These are phyloP conservation scores for Elongisporangium undulatum DNA, from an alignment of 352 stramenopile species.

Conservation along the genomic window DNA sequence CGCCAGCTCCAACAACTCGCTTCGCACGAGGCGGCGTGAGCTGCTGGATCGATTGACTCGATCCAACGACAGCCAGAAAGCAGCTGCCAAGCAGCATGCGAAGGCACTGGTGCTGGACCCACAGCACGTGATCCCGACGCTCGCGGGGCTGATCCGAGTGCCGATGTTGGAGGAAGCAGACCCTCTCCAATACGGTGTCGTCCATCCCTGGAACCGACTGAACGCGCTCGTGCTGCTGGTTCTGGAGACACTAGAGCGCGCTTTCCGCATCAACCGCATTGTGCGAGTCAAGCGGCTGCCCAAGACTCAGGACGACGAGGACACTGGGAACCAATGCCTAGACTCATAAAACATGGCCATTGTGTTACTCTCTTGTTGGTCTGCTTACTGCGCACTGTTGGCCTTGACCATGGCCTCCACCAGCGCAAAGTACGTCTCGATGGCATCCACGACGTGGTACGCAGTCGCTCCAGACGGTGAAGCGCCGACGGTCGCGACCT, in stretches of 20 bases:
- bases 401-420: slow-evolving; percentile 20
- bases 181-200: slow-evolving; percentile 21
- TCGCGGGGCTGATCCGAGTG: slow-evolving; percentile 25
- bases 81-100: not conserved
- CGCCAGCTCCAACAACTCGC: not conserved
- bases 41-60: slow-evolving; percentile 15
- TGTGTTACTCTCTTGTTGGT: not conserved
- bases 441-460: slow-evolving; percentile 64
- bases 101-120: slow-evolving; percentile 21
- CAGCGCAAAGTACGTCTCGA: slow-evolving; percentile 65
- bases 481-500: slow-evolving; percentile 34
- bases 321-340: not conserved
- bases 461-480: slow-evolving; percentile 23
- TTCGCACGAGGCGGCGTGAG: slow-evolving; percentile 14
- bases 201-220: slow-evolving; percentile 55
- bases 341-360: not conserved
- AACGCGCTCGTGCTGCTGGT: slow-evolving; percentile 37
- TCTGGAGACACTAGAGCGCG: slow-evolving; percentile 50
- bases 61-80: not conserved
- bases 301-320: slow-evolving; percentile 5
- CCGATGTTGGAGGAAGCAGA: slow-evolving; percentile 32
- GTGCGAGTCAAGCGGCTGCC: slow-evolving; percentile 10
- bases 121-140: slow-evolving; percentile 21
- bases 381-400: not conserved
- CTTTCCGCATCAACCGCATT: slow-evolving; percentile 50